These are phyloP conservation scores for Nepenthes gracilis DNA, from an alignment of 148 eudicot genomes.

Conservation along the genomic window DNA sequence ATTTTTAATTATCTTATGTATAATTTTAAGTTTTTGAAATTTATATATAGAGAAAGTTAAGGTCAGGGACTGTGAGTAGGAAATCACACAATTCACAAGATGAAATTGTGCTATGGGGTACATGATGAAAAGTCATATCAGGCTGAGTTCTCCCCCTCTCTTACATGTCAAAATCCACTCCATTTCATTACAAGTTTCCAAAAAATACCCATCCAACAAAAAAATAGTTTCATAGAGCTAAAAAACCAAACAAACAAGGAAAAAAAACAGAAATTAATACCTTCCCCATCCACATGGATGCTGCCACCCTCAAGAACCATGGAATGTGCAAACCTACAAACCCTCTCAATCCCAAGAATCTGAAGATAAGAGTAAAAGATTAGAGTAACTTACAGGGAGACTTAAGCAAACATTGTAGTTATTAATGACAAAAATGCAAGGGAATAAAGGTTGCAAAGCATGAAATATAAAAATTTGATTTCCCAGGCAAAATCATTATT, in stretches of 20 bases:
- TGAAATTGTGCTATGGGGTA: too few relatives aligned
- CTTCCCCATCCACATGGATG: constrained; percentile 99
- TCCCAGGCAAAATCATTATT: too few relatives aligned
- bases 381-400: background rate
- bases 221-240: too few relatives aligned
- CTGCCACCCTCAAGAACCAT: constrained; percentile 97
- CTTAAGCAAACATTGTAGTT: constrained; percentile 1
- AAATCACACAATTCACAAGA: too few relatives aligned
- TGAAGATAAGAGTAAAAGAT: constrained; percentile 13
- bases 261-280: constrained; percentile 18
- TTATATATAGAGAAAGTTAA: too few relatives aligned
- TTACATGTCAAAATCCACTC: background rate
- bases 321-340: constrained; percentile 78
- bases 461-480: too few relatives aligned
- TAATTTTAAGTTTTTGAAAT: too few relatives aligned
- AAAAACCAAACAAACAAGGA: background rate
- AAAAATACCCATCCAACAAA: background rate
- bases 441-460: background rate
- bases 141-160: too few relatives aligned
- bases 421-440: constrained; percentile 1
- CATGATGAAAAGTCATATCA: too few relatives aligned
- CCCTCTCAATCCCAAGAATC: constrained; percentile 65
- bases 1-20: too few relatives aligned
- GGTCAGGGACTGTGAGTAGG: too few relatives aligned
- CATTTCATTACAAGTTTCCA: too few relatives aligned